phyloP scores from a whole-genome alignment of 176 grass and related monocot species.

The Tillandsia leiboldiana region DNA sequence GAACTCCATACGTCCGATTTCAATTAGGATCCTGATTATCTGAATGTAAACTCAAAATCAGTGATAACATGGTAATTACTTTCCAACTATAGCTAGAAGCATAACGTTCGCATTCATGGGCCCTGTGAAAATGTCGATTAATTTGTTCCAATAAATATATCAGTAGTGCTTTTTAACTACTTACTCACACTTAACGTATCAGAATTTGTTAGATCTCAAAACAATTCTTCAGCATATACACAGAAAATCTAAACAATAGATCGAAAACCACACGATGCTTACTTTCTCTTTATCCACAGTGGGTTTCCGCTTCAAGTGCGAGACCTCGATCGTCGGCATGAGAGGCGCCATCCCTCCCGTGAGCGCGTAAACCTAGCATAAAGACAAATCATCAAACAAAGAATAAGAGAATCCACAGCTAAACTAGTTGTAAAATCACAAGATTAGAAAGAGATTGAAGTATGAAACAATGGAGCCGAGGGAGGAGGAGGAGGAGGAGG shows the following conservation, averaged over 20 bases:
- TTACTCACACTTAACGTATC: too few relatives aligned
- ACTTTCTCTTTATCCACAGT: constrained; percentile 54
- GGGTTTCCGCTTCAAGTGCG: constrained; percentile 67
- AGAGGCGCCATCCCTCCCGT: constrained; percentile 74
- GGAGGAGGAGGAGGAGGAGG: not conserved
- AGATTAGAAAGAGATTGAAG: not conserved
- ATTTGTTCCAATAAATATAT: too few relatives aligned
- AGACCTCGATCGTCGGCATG: constrained; percentile 74
- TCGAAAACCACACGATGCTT: constrained; percentile 18
- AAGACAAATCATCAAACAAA: not conserved
- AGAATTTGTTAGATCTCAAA: not conserved
- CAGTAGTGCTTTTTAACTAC: too few relatives aligned
- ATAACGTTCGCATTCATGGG: too few relatives aligned
- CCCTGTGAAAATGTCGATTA: too few relatives aligned
- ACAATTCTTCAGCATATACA: not conserved
- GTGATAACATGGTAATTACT: too few relatives aligned
- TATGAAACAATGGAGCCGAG: not conserved
- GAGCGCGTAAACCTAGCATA: constrained; percentile 72
- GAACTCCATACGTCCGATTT: too few relatives aligned
- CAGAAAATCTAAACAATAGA: constrained; percentile 17
- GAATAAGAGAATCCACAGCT: not conserved
- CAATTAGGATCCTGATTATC: too few relatives aligned
- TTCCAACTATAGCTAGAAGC: too few relatives aligned
- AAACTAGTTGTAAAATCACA: too few relatives aligned
- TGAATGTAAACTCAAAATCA: too few relatives aligned